phyloP scores from a whole-genome alignment of 2,329 filamentous ascomycete genomes.

The Phyllachora maydis region DNA sequence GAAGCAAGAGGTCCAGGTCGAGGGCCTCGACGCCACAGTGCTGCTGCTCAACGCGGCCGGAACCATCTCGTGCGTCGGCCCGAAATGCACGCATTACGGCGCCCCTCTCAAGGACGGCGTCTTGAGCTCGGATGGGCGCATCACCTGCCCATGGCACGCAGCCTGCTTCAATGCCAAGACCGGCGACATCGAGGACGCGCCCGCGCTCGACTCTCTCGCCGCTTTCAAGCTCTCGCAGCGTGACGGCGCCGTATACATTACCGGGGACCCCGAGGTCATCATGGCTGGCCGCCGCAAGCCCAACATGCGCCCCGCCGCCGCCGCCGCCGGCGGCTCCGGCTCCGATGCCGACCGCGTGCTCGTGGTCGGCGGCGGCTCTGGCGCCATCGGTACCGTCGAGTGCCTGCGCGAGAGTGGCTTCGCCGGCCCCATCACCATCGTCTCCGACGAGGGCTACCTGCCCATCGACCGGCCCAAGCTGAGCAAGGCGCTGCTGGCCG shows the following conservation, averaged over 20 bases:
- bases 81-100: conserved; percentile 83
- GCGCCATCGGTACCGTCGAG: conserved; percentile 63
- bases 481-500: conserved; percentile 77
- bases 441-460: conserved; percentile 65
- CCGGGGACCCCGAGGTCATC: conserved; percentile 57
- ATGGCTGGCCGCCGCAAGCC: conserved; percentile 56
- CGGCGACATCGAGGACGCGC: conserved; percentile 89
- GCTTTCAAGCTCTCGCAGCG: conserved; percentile 67
- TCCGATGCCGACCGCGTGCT: conserved; percentile 45
- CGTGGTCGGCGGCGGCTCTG: conserved; percentile 77
- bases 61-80: conserved; percentile 57
- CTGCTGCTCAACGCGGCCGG: conserved; percentile 63
- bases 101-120: conserved; percentile 78
- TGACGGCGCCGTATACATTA: conserved; percentile 68
- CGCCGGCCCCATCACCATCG: conserved; percentile 58
- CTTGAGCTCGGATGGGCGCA: conserved; percentile 55
- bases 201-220: conserved; percentile 68
- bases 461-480: conserved; percentile 91
- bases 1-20: conserved; percentile 78
- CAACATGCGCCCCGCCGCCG: conserved; percentile 46
- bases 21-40: conserved; percentile 78
- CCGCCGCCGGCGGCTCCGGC: too few species aligned
- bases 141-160: conserved; percentile 94
- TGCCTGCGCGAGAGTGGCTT: conserved; percentile 67
- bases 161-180: conserved; percentile 83